A percentile compares a stretch with the other conserved stretches of the same genome.
Evolutionary conservation across 75 land plant species (phyloP).

Genomic region (Sequoia sempervirens): DNA sequence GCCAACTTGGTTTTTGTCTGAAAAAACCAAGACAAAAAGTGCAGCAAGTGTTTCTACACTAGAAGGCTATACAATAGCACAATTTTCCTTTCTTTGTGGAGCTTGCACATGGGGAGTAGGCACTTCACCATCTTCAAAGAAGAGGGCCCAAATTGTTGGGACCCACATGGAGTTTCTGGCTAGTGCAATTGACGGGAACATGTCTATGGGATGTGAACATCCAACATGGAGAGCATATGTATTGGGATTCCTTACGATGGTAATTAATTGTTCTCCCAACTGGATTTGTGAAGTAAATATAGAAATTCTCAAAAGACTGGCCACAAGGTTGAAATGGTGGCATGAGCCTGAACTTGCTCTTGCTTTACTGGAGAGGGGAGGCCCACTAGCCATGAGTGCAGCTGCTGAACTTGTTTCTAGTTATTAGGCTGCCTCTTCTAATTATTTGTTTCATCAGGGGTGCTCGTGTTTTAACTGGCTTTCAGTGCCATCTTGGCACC

Average conservation of each 20-base stretch:
- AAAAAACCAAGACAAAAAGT: conserved; percentile 21
- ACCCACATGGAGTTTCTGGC: conserved; percentile 81
- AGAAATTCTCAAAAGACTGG: conserved; percentile 55
- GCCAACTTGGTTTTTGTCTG: conserved; percentile 87
- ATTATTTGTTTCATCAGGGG: not conserved
- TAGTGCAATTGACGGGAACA: conserved; percentile 66
- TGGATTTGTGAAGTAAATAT: conserved; percentile 78
- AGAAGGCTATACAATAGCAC: conserved; percentile 76
- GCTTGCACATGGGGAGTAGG: conserved; percentile 85
- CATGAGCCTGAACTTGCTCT: conserved; percentile 82
- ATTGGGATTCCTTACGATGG: conserved; percentile 52
- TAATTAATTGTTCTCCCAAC: conserved; percentile 57
- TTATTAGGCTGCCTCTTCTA: not conserved
- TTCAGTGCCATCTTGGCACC: not conserved
- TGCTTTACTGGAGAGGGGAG: conserved; percentile 63
- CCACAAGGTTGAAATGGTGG: conserved; percentile 75
- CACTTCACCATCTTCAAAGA: conserved; percentile 19
- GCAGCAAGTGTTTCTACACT: conserved; percentile 44
- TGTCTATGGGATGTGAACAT: conserved; percentile 65
- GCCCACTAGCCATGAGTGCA: conserved; percentile 59
- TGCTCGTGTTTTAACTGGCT: not conserved
- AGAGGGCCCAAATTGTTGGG: conserved; percentile 41
- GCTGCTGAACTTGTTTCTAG: conserved; percentile 69
- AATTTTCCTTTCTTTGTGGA: conserved; percentile 70
- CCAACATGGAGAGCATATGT: conserved; percentile 85